Percentiles rank a stretch among this genome's conserved stretches.
Conservation (phyloP, 129 eudicot species). For the Flaveria trinervia region DNA sequence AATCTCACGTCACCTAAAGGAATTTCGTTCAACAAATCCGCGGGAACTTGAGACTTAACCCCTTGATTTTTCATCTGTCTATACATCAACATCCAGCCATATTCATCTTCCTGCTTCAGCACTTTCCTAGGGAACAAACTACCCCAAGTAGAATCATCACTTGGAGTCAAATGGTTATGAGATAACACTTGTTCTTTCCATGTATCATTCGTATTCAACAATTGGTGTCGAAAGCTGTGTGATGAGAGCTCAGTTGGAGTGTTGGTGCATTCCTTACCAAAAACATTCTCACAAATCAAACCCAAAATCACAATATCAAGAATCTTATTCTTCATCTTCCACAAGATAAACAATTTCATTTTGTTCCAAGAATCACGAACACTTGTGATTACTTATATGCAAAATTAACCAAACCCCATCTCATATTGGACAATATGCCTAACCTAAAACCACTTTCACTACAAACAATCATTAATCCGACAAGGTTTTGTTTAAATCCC, state of each 20-base stretch:
- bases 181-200: constrained; percentile 55
- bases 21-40: constrained; percentile 52
- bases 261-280: constrained; percentile 69
- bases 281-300: constrained; percentile 35
- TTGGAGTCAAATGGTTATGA: constrained; percentile 64
- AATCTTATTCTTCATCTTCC: constrained; percentile 17
- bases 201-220: constrained; percentile 48
- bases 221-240: constrained; percentile 54
- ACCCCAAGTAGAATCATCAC: constrained; percentile 69
- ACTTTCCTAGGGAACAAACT: constrained; percentile 70
- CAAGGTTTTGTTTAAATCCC: no score
- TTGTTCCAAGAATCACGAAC: not conserved
- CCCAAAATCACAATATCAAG: constrained; percentile 16
- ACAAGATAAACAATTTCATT: constrained; percentile 20
- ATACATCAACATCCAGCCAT: constrained; percentile 59
- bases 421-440: not conserved
- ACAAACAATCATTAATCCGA: no score
- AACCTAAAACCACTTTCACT: no score
- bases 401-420: not conserved
- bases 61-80: constrained; percentile 45
- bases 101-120: constrained; percentile 60
- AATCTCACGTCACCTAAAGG: constrained; percentile 68
- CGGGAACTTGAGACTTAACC: constrained; percentile 24
- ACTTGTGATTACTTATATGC: not conserved
- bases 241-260: constrained; percentile 47